Conservation (phyloP, 2,329 filamentous ascomycete genomes). For the Alternaria infectoria region DNA sequence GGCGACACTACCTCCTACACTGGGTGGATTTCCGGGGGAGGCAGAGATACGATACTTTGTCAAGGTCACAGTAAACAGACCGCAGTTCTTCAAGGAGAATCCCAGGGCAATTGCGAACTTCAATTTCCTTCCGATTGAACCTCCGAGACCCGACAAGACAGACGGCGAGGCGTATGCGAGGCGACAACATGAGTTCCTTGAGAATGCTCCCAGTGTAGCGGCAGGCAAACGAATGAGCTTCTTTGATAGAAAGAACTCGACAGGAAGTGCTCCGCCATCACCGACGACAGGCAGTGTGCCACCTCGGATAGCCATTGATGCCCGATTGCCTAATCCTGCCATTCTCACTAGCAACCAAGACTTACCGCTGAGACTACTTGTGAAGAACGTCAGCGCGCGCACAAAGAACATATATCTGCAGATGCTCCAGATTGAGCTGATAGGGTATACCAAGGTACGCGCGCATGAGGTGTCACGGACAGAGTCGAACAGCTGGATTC, state of each 20-base stretch:
- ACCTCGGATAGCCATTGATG: constrained; percentile 75
- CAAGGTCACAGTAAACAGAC: constrained; percentile 93
- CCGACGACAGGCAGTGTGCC: constrained; percentile 29
- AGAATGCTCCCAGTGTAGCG: constrained; percentile 32
- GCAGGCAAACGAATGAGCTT: constrained; percentile 65
- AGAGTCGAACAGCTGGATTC: constrained; percentile 76
- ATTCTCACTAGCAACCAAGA: constrained; percentile 90
- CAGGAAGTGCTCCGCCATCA: constrained; percentile 22
- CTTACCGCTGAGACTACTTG: constrained; percentile 78
- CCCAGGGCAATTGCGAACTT: constrained; percentile 68
- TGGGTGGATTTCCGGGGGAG: constrained; percentile 84
- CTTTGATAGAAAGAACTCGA: constrained; percentile 57
- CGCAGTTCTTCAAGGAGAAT: constrained; percentile 89
- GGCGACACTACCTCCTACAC: constrained; percentile 83
- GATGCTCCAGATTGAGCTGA: constrained; percentile 79
- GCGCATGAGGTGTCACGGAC: constrained; percentile 75
- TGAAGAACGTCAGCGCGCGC: constrained; percentile 75
- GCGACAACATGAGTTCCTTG: constrained; percentile 67
- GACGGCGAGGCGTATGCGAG: constrained; percentile 85
- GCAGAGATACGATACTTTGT: constrained; percentile 94
- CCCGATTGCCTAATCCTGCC: constrained; percentile 82
- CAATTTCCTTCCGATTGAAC: constrained; percentile 92
- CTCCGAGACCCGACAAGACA: constrained; percentile 71
- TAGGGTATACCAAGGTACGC: constrained; percentile 79
- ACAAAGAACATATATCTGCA: constrained; percentile 75